Evolutionary conservation across 306 rosid species (phyloP).

Genomic region (Medicago arabica): DNA sequence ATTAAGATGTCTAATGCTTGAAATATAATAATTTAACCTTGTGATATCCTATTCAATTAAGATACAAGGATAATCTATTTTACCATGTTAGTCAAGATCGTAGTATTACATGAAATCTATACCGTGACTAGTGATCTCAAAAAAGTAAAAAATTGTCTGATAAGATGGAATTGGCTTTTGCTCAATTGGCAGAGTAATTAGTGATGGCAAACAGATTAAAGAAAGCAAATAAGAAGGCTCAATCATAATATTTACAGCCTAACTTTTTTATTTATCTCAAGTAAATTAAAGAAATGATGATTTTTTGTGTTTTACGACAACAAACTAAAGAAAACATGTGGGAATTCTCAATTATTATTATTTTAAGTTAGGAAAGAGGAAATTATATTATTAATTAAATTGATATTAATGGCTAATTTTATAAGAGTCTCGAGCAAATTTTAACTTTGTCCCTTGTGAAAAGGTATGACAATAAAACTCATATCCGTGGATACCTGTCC

Average conservation of each 20-base stretch:
- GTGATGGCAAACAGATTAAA: background rate
- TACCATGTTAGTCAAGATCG: conserved; percentile 14
- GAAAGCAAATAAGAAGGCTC: conserved; percentile 1
- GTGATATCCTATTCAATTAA: background rate
- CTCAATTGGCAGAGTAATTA: background rate
- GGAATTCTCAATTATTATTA: background rate
- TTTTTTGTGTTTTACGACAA: background rate
- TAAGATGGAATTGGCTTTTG: background rate
- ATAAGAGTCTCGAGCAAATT: too few relatives aligned
- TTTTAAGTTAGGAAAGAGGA: too few relatives aligned
- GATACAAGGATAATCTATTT: conserved; percentile 2
- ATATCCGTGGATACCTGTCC: too few relatives aligned
- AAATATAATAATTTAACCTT: background rate
- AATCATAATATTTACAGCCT: background rate
- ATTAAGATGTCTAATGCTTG: background rate
- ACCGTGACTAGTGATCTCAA: conserved; percentile 10
- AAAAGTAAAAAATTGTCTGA: background rate
- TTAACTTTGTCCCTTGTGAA: too few relatives aligned
- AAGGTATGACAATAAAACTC: too few relatives aligned
- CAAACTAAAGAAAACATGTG: background rate
- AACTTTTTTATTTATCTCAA: background rate
- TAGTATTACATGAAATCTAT: conserved; percentile 10
- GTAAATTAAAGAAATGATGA: background rate
- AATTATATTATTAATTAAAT: too few relatives aligned
- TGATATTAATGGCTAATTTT: too few relatives aligned